Evolutionary conservation across 2,329 filamentous ascomycete genomes (phyloP), one percentile per base, ranked within the genome.

Genomic region (Alternaria consortialis): DNA sequence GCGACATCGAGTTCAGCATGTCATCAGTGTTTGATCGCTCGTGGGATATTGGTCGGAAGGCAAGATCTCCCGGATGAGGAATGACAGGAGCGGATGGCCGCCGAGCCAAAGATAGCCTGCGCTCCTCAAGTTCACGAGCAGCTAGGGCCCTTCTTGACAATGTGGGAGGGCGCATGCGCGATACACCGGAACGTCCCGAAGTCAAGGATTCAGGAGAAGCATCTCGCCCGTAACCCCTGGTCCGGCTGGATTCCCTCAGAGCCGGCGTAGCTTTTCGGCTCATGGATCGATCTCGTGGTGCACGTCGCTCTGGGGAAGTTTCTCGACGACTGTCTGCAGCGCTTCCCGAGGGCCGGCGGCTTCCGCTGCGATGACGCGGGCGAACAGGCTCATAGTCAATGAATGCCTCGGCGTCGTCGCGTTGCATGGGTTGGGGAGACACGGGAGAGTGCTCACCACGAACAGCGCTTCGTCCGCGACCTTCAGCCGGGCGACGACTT

Each of bases 51-150:
- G 77, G 77, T n/a, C 77, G 72, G 43, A 73, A 69, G 27, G 69
- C 69, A 23, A 83, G 62, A 47, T 88, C 84, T 8, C 83, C 84
- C 0, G 94, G 94, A 66, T 93, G 89, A 5, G 92, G 89, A 62
- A 97, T 96, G 0, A 88, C 82, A 0, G 93, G 93, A 3, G 90
- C 92, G 25, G 91, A 91, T 4, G 93, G 91, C 51, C 93, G 87
- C 56, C 92, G 87, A 20, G 91, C 92, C 36, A 78, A 68, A 13
- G 94, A 97, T 73, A 91, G 88, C 59, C 94, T 89, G 29, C 94
- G 88, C 72, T 95, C 92, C 78, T 97, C 94, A 1, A 98, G 86
- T 78, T 97, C 94, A 48, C 91, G 89, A 7, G 93, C 93, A 9
- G 81, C 83, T 20, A 81, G 70, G 62, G 80, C 80, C 66, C 81